These are phyloP conservation scores for Fusarium humuli DNA, from an alignment of 2,329 filamentous ascomycete species.

Conservation along the genomic window DNA sequence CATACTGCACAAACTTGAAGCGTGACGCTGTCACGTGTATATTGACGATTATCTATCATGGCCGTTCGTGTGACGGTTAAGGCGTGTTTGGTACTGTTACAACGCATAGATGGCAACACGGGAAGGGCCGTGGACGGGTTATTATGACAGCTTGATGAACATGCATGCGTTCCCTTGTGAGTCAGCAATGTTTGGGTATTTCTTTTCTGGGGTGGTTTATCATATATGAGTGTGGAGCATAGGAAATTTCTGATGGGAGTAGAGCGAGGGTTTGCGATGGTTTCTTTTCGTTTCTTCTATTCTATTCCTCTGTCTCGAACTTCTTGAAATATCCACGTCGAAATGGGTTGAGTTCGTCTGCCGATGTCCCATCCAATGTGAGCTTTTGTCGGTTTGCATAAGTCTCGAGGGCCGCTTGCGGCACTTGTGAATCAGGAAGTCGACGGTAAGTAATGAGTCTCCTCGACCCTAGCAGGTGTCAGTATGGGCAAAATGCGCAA, in stretches of 20 bases:
- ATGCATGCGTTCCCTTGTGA: constrained; percentile 29
- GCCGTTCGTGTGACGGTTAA: constrained; percentile 17
- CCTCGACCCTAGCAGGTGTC: constrained; percentile 75
- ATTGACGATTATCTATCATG: constrained; percentile 13
- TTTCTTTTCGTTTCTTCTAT: neutral
- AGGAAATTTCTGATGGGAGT: constrained; percentile 41
- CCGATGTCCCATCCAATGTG: constrained; percentile 59
- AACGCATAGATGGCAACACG: constrained; percentile 43
- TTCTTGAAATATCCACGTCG: constrained; percentile 69
- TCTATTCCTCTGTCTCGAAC: constrained; percentile 57
- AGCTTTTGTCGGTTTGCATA: constrained; percentile 49
- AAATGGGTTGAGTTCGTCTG: constrained; percentile 71
- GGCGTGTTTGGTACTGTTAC: constrained; percentile 26
- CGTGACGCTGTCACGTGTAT: constrained; percentile 3
- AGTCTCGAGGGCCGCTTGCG: constrained; percentile 55
- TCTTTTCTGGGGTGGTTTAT: constrained; percentile 28
- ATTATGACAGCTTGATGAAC: constrained; percentile 35
- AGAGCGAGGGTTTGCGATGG: constrained; percentile 38
- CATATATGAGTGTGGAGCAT: constrained; percentile 37
- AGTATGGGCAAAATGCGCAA: neutral
- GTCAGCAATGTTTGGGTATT: constrained; percentile 30
- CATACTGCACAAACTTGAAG: constrained; percentile 8
- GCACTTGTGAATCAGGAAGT: constrained; percentile 69
- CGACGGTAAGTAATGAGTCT: constrained; percentile 88
- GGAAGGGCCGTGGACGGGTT: constrained; percentile 34